Evolutionary conservation across 2,329 filamentous ascomycete species (phyloP).

Genomic region (Elsinoe perseae): DNA sequence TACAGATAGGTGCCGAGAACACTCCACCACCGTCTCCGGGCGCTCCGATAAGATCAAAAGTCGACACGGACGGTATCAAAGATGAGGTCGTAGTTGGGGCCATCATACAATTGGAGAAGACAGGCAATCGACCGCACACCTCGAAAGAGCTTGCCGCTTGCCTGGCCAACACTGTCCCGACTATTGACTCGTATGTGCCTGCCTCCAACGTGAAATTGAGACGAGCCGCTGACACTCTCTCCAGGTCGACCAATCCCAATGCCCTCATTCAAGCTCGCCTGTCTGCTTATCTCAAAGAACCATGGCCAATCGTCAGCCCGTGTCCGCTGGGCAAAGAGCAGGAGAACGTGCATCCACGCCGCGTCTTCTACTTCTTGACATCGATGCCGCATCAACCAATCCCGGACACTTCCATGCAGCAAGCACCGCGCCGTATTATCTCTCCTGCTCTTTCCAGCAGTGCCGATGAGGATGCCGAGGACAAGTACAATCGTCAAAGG

Average conservation of each 20-base stretch:
- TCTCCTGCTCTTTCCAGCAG: slow-evolving; percentile 76
- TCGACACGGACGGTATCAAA: slow-evolving; percentile 77
- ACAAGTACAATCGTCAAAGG: slow-evolving; percentile 50
- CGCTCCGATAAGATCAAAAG: slow-evolving; percentile 44
- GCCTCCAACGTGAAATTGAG: slow-evolving; percentile 18
- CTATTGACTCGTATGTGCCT: slow-evolving; percentile 78
- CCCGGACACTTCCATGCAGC: slow-evolving; percentile 47
- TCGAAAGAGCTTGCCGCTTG: slow-evolving; percentile 87
- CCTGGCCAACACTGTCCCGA: slow-evolving; percentile 65
- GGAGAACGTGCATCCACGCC: slow-evolving; percentile 82
- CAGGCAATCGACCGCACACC: slow-evolving; percentile 83
- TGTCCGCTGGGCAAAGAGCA: slow-evolving; percentile 91
- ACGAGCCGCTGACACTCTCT: slow-evolving; percentile 27
- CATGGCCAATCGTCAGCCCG: slow-evolving; percentile 66
- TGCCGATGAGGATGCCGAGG: slow-evolving; percentile 65
- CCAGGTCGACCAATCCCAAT: slow-evolving; percentile 86
- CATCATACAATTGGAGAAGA: slow-evolving; percentile 79
- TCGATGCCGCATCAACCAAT: slow-evolving; percentile 78
- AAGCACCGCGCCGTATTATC: slow-evolving; percentile 53
- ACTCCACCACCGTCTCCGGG: slow-evolving; percentile 74
- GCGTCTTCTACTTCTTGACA: slow-evolving; percentile 93
- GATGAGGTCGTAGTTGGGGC: slow-evolving; percentile 93
- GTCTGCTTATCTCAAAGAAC: slow-evolving; percentile 79
- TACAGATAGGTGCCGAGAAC: slow-evolving; percentile 48
- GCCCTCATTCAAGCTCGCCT: slow-evolving; percentile 92